Percentiles rank a stretch among this genome's conserved stretches.
These are phyloP conservation scores for Aspergillus pseudoviridinutans DNA, from an alignment of 2,329 filamentous ascomycete genomes.

Conservation along the genomic window DNA sequence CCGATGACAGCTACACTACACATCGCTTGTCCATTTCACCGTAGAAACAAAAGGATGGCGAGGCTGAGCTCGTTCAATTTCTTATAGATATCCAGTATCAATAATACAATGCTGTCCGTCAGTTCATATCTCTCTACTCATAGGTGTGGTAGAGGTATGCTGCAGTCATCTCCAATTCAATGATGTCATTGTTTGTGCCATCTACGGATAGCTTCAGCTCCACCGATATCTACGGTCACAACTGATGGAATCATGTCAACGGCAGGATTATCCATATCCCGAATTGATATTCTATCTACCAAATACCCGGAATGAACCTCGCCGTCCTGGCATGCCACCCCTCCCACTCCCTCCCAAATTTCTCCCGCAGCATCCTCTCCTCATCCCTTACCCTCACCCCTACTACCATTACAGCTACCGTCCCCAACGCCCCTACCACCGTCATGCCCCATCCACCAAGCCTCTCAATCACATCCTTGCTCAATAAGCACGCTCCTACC, in stretches of 20 bases:
- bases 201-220: too few species aligned
- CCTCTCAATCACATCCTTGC: background rate
- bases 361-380: conserved; percentile 47
- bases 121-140: too few species aligned
- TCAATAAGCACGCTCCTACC: conserved; percentile 35
- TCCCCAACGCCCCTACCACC: background rate
- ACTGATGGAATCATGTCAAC: too few species aligned
- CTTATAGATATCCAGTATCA: too few species aligned
- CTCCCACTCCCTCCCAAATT: conserved; percentile 50
- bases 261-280: too few species aligned
- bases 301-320: conserved; percentile 47
- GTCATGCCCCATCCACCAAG: conserved; percentile 12
- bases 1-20: conserved; percentile 3
- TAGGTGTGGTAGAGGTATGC: too few species aligned
- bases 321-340: conserved; percentile 47
- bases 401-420: conserved; percentile 15
- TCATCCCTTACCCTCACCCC: conserved; percentile 45
- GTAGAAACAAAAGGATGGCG: too few species aligned
- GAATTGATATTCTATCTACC: background rate
- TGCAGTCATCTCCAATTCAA: background rate
- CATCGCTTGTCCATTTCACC: too few species aligned
- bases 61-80: too few species aligned
- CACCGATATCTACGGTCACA: background rate
- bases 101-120: too few species aligned
- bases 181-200: background rate